Evolutionary conservation across 2,329 filamentous ascomycete species (phyloP), one percentile per base, ranked within the genome.

Genomic region (Fusarium zealandicum): DNA sequence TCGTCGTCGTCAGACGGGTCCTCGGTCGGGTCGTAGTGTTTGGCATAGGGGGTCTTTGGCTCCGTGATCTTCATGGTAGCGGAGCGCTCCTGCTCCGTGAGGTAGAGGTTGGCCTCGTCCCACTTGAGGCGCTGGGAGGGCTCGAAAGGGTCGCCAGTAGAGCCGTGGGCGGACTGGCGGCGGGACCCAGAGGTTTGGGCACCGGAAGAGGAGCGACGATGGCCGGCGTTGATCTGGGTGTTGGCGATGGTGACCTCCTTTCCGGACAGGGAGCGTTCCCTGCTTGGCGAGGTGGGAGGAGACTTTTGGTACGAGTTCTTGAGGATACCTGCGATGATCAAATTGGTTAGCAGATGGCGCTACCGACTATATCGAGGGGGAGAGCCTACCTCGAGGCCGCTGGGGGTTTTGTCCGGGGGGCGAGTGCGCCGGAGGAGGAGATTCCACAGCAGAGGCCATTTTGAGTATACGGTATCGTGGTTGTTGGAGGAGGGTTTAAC

Each of bases 1-100:
- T 89, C 86, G 22, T 90, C 87, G 50, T 90, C 82, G 69, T 96
- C 88, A 60, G 88, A 89, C 44, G 92, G 91, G 61, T 98, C 93
- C 70, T 97, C 92, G 35, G 86, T 74, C 5, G 93, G 92, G 70
- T 98, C 90, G 75, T 97, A 97, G 69, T 92, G 91, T 70, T 89
- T 90, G 30, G 92, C 95, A 73, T 93, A 99, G 5, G 95, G 95
- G 7, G 95, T 99, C 82, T 99, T 99, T 57, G 95, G 95, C 78
- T 99, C 95, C 64, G 92, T 90, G 63, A 99, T 99, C 82, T 98
- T 99, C 95, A 99, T 99, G 54, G 93, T 97, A 58, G 90, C 89
- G 54, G 88, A 92, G 75, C 90, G 93, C 76, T 98, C 92, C 75
- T 98, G 93, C 78, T 99, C 95, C 7, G 95, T 95, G 46, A 99